Percentiles rank a stretch among this genome's conserved stretches.
Evolutionary conservation across 225 moss, liverwort and hornwort genomes (phyloP).

Genomic region (Anthoceros angustus): DNA sequence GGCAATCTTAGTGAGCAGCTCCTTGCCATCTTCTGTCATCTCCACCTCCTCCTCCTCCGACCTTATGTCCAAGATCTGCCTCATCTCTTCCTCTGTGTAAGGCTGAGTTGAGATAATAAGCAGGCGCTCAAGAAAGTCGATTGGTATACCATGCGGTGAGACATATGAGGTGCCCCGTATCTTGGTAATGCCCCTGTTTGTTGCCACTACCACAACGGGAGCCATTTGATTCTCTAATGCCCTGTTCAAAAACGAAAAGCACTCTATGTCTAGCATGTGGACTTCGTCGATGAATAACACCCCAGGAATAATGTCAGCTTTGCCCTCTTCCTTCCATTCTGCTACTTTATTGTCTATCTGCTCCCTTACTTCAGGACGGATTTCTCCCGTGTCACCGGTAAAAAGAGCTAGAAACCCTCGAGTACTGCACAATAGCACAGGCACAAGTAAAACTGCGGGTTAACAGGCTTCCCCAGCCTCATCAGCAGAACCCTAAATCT

Average conservation of each 20-base stretch:
- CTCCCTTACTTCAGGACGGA: not conserved
- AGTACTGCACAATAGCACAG: not conserved
- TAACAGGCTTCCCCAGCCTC: not conserved
- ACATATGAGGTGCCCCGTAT: not conserved
- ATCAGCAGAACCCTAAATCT: not conserved
- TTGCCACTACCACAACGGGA: not conserved
- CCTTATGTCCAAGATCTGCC: conserved; percentile 23
- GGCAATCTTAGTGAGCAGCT: conserved; percentile 26
- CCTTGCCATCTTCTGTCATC: conserved; percentile 26
- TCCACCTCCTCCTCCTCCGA: conserved; percentile 34
- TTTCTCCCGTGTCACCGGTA: not conserved
- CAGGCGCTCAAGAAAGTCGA: not conserved
- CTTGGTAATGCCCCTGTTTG: conserved; percentile 5
- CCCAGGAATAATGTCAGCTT: not conserved
- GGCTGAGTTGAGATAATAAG: conserved; percentile 13
- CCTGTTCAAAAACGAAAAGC: conserved; percentile 1
- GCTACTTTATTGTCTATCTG: conserved; percentile 4
- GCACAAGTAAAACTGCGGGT: not conserved
- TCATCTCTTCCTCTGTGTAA: conserved; percentile 27
- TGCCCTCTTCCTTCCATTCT: conserved; percentile 3
- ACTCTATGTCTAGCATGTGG: not conserved
- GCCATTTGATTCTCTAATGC: conserved; percentile 3
- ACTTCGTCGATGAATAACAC: not conserved
- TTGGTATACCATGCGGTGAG: not conserved
- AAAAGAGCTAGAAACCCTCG: not conserved